Conservation (phyloP, 148 eudicot genomes). For the Heliamphora exappendiculata region DNA sequence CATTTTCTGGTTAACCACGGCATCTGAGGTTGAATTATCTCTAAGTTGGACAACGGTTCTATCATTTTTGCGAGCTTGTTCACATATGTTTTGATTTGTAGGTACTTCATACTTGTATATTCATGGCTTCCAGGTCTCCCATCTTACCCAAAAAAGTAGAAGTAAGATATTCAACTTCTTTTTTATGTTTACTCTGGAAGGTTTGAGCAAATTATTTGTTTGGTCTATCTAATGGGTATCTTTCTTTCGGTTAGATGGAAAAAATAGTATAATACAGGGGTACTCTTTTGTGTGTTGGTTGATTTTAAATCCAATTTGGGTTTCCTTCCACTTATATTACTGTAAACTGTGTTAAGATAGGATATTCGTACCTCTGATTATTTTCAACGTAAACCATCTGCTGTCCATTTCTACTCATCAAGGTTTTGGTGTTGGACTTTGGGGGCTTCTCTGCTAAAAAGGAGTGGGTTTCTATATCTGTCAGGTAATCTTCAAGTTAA, state of each 20-base stretch:
- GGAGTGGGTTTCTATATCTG: not conserved
- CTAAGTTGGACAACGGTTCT: not conserved
- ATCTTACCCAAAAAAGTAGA: not conserved
- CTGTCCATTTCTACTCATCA: not conserved
- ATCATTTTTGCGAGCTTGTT: not conserved
- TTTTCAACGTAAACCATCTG: not conserved
- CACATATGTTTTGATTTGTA: not conserved
- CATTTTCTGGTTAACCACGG: not conserved
- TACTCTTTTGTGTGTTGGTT: not conserved
- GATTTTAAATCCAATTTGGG: not conserved
- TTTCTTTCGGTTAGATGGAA: not conserved
- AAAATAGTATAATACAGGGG: not conserved
- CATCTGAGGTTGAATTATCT: not conserved
- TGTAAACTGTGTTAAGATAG: not conserved
- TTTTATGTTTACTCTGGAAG: not conserved
- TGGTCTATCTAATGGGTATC: not conserved
- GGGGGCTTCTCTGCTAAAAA: not conserved
- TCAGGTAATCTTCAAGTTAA: not conserved
- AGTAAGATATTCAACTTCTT: not conserved
- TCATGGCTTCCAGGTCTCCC: not conserved
- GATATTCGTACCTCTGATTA: not conserved
- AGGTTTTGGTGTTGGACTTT: not conserved
- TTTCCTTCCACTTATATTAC: not conserved
- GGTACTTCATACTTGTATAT: not conserved
- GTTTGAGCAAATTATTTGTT: not conserved